A percentile compares a stretch with the other conserved stretches of the same genome.
These are phyloP conservation scores for Ogataea hybrid DNA, from an alignment of 1,139 yeast genomes.

Conservation along the genomic window DNA sequence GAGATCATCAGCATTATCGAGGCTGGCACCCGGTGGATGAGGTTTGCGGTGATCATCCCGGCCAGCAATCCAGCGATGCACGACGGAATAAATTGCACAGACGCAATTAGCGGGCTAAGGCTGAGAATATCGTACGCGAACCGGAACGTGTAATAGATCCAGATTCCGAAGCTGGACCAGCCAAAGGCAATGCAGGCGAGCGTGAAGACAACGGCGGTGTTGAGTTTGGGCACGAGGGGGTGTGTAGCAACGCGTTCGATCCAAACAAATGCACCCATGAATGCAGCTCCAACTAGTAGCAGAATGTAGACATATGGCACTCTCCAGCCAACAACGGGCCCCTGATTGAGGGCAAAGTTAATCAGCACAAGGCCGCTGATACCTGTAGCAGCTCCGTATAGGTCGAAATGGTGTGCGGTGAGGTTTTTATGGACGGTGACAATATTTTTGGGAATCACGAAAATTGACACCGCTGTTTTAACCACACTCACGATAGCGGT, in stretches of 20 bases:
- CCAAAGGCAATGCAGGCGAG: slow-evolving; percentile 53
- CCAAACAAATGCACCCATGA: slow-evolving; percentile 28
- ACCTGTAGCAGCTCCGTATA: slow-evolving; percentile 45
- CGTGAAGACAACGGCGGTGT: slow-evolving; percentile 44
- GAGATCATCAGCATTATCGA: slow-evolving; percentile 45
- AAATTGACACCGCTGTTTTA: slow-evolving; percentile 35
- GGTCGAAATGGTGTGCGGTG: slow-evolving; percentile 37
- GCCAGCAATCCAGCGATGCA: slow-evolving; percentile 45
- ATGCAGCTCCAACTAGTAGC: slow-evolving; percentile 46
- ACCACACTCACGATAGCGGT: slow-evolving; percentile 39
- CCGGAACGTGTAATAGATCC: slow-evolving; percentile 43
- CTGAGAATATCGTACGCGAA: slow-evolving; percentile 21
- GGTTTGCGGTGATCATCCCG: slow-evolving; percentile 41
- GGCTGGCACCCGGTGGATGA: slow-evolving; percentile 40
- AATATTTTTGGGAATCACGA: slow-evolving; percentile 42
- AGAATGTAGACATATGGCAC: slow-evolving; percentile 47
- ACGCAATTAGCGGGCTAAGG: slow-evolving; percentile 36
- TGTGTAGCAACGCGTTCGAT: slow-evolving; percentile 24
- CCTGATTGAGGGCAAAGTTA: slow-evolving; percentile 61
- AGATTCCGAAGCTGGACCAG: slow-evolving; percentile 61
- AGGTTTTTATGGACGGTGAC: slow-evolving; percentile 17
- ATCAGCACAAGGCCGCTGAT: slow-evolving; percentile 48
- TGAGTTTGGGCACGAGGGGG: slow-evolving; percentile 44
- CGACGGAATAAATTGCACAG: slow-evolving; percentile 42
- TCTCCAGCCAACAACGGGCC: slow-evolving; percentile 59